These are phyloP conservation scores for Chytriomyces sp. DNA, from an alignment of 192 early-diverging fungal genomes.

Conservation along the genomic window DNA sequence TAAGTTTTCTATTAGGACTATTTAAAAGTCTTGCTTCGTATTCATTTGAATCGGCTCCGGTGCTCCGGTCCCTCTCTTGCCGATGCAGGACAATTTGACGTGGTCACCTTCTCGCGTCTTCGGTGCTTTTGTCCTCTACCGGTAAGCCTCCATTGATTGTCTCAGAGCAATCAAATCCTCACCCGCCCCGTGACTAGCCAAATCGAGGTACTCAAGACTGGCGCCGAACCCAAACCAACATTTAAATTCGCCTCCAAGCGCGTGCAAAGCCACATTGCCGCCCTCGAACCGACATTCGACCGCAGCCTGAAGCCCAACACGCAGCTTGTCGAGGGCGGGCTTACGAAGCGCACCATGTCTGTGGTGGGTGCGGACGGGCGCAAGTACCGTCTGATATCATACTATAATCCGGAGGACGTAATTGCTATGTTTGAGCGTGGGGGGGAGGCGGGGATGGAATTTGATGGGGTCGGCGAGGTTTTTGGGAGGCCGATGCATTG, in stretches of 20 bases:
- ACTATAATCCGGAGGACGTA: neutral
- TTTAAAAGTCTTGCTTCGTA: neutral
- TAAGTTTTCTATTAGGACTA: neutral
- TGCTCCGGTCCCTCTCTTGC: neutral
- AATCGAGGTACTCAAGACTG: neutral
- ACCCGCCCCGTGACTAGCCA: too few relatives aligned
- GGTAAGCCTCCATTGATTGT: neutral
- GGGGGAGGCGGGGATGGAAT: too few relatives aligned
- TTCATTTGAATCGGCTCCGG: neutral
- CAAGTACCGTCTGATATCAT: constrained; percentile 1
- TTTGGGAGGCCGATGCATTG: too few relatives aligned
- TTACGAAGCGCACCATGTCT: constrained; percentile 9
- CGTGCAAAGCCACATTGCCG: neutral
- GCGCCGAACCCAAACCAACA: neutral
- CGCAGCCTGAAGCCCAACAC: neutral
- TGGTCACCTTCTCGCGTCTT: constrained; percentile 1
- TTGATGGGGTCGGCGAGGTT: too few relatives aligned
- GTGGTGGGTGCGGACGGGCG: constrained; percentile 5
- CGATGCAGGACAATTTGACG: constrained; percentile 5
- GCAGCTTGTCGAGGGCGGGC: neutral
- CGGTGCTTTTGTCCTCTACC: neutral
- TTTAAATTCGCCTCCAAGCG: neutral
- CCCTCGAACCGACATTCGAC: neutral
- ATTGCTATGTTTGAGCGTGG: too few relatives aligned
- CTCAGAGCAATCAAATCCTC: neutral